Evolutionary conservation across 192 early-diverging fungal genomes (phyloP), one percentile per base, ranked within the genome.

Genomic region (Mortierella claussenii): DNA sequence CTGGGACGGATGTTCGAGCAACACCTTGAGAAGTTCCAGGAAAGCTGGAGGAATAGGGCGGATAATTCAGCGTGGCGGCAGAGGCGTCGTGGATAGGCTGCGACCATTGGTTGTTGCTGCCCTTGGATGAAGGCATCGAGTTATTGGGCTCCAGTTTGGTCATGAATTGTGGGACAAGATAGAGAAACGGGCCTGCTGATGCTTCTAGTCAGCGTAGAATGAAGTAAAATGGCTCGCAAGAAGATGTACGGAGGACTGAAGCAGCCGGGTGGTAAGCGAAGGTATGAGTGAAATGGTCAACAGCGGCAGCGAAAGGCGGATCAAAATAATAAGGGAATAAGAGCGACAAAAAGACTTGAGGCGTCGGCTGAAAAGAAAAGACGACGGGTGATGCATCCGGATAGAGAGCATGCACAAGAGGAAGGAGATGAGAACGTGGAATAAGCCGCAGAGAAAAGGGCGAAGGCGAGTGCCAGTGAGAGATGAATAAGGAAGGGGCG

Each of bases 121-220:
- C 64, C 48, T 65, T 75, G 42, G 70, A 65, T 20, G 63, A 60
- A 36, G 70, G 40, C 70, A 75, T 75, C 23, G 61, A 28, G 33
- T 65, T 65, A 17, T 32, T 66, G 43, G 64, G 56, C 49, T 75
- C 70, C 30, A 75, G 63, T 31, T 75, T 75, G 21, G 70, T 75
- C 70, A 75, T 75, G 48, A 42, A 48, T 34, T 49, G 11, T 56
- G 50, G 24, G 37, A 53, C 23, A 30, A 13, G 27, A 23, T 37
- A 52, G 15, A 44, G 20, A 27, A 20, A 30, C n/a, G n/a, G n/a
- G n/a, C n/a, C n/a, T n/a, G n/a, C n/a, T n/a, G n/a, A n/a, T n/a
- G n/a, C n/a, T n/a, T n/a, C n/a, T n/a, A n/a, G n/a, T n/a, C n/a
- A n/a, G n/a, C n/a, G n/a, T n/a, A n/a, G n/a, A n/a, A 47, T 28